Evolutionary conservation across 306 rosid genomes (phyloP), one percentile per base, ranked within the genome.

Genomic region (Dryas alaskensis): DNA sequence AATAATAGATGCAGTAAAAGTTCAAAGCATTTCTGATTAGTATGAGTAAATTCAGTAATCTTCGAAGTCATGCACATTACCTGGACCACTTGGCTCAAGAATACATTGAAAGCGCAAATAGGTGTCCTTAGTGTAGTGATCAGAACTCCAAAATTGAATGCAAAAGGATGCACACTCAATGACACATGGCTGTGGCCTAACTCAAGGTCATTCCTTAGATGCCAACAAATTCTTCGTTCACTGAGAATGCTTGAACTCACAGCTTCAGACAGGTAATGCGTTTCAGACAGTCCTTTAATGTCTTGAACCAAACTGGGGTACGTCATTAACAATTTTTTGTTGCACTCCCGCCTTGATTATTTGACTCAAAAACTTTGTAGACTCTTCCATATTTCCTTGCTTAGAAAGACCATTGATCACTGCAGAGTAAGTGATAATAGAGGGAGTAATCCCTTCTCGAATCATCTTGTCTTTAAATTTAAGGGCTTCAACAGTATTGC

Each of bases 381-480:
- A 70, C 46, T 68, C 73, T 74, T 72, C 82, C 66, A 52, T 44
- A 69, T 80, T 54, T 47, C 82, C 84, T 45, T 44, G 72, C 81
- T 60, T 70, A 42, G 72, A 54, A 63, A 76, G 74, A 65, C 79
- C 86, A 70, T 43, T 72, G 77, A 78, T 79, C 86, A 86, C 81
- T 11, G 85, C 67, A 42, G 79, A 76, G 65, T 67, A 74, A 49
- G 87, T 73, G 69, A 79, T 52, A 73, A 70, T 50, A 8, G 82
- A 87, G 49, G 81, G 87, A 60, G 81, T 79, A 79, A 87, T 76
- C 63, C 89, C 90, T 82, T 81, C 88, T 82, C 67, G 81, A 46
- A 48, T 71, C 92, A 91, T 91, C 84, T 76, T 84, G 46, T 89
- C 88, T 76, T 86, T 89, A 81, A 86, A 63, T 74, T 84, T 83